Evolutionary conservation across 805 yeast species (phyloP).

Genomic region (Lachancea lanzarotensis): DNA sequence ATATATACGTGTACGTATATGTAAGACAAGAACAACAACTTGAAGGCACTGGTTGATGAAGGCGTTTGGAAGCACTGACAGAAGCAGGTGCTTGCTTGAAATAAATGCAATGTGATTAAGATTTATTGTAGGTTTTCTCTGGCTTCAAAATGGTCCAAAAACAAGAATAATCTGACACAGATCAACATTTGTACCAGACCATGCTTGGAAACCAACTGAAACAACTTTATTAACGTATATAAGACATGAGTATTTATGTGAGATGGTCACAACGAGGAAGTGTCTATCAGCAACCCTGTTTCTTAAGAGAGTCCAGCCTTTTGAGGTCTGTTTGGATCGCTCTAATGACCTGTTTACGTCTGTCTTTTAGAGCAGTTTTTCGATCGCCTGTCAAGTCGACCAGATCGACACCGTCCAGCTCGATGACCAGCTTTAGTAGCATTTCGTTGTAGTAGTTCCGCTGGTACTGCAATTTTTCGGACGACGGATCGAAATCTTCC

Average conservation of each 20-base stretch:
- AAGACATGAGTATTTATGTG: too few relatives aligned
- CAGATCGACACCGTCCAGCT: conserved; percentile 56
- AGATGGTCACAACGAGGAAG: not conserved
- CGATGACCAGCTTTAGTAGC: conserved; percentile 58
- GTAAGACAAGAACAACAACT: not conserved
- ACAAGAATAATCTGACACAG: too few relatives aligned
- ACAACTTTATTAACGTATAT: too few relatives aligned
- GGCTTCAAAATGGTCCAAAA: too few relatives aligned
- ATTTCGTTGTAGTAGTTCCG: conserved; percentile 58
- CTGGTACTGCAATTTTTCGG: conserved; percentile 37
- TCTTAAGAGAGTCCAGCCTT: conserved; percentile 39
- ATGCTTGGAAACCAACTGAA: too few relatives aligned
- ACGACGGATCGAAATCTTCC: conserved; percentile 16
- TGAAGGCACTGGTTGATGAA: too few relatives aligned
- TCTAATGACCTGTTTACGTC: conserved; percentile 55
- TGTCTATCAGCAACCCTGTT: not conserved
- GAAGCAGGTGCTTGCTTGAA: too few relatives aligned
- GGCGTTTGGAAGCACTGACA: too few relatives aligned
- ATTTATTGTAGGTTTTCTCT: too few relatives aligned
- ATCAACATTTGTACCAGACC: too few relatives aligned
- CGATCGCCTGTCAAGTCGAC: conserved; percentile 33
- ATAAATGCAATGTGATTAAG: too few relatives aligned
- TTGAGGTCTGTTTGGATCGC: conserved; percentile 54
- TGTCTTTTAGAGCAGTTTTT: conserved; percentile 45
- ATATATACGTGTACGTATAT: not conserved